phyloP scores from a whole-genome alignment of 768 basidiomycete genomes.

The Amanita brunnescens region DNA sequence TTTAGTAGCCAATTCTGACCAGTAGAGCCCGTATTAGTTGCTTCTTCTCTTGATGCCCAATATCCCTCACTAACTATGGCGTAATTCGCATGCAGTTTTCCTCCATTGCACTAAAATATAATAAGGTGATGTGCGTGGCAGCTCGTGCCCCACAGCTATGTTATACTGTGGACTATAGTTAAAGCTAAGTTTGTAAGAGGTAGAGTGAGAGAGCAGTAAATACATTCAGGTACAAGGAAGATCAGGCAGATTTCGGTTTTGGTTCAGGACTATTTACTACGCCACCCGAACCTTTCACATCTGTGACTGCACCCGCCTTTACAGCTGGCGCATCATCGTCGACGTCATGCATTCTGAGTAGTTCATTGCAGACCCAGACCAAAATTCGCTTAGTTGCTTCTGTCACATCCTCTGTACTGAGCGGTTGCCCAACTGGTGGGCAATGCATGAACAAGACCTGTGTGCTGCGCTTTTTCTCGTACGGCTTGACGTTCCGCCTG shows the following conservation, averaged over 20 bases:
- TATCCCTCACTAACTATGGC: too few relatives aligned
- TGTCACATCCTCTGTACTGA: conserved; percentile 58
- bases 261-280: conserved; percentile 7
- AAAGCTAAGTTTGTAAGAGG: too few relatives aligned
- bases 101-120: too few relatives aligned
- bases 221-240: neutral
- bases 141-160: too few relatives aligned
- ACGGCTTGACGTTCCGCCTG: conserved; percentile 37
- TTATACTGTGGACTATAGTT: too few relatives aligned
- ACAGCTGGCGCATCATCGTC: conserved; percentile 14
- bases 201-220: neutral
- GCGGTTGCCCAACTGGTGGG: conserved; percentile 56
- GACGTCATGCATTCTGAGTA: conserved; percentile 25
- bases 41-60: too few relatives aligned
- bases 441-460: conserved; percentile 66
- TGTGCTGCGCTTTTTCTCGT: conserved; percentile 32
- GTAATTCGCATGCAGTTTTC: too few relatives aligned
- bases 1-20: conserved; percentile 33
- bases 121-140: too few relatives aligned
- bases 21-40: too few relatives aligned
- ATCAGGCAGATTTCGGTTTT: neutral
- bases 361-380: conserved; percentile 46
- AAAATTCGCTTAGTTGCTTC: conserved; percentile 54
- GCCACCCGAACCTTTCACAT: conserved; percentile 2
- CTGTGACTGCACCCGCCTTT: conserved; percentile 3